Percentiles rank a stretch among this genome's conserved stretches.
These are phyloP conservation scores for Corrigiola litoralis DNA, from an alignment of 179 eudicot genomes.

Conservation along the genomic window DNA sequence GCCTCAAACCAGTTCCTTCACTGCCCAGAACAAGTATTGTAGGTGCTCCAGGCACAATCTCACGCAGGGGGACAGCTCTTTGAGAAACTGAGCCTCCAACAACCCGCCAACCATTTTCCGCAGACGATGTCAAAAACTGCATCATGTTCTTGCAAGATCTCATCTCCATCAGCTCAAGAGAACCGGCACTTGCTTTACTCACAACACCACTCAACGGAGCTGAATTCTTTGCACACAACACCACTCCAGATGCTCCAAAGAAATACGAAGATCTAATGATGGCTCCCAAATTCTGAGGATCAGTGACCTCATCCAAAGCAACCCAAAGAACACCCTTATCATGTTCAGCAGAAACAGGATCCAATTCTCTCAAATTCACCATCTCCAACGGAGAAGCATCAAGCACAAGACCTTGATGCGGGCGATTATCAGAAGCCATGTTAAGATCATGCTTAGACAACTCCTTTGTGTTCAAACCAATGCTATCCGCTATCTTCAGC, in stretches of 20 bases:
- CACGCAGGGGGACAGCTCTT: conserved; percentile 64
- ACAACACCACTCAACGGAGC: conserved; percentile 96
- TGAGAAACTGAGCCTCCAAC: conserved; percentile 83
- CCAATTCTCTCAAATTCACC: conserved; percentile 69
- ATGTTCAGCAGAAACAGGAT: conserved; percentile 41
- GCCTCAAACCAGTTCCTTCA: conserved; percentile 95
- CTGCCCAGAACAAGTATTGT: conserved; percentile 95
- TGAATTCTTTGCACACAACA: conserved; percentile 90
- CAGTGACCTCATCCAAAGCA: conserved; percentile 95
- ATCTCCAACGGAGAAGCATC: conserved; percentile 93
- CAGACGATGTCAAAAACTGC: conserved; percentile 81
- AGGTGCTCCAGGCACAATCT: conserved; percentile 60
- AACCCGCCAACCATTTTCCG: conserved; percentile 93
- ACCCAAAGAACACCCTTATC: conserved; percentile 72
- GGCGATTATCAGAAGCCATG: conserved; percentile 85
- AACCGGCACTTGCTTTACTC: conserved; percentile 98
- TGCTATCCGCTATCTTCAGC: conserved; percentile 61
- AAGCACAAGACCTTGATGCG: conserved; percentile 96
- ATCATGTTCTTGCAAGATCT: conserved; percentile 96
- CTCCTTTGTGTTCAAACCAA: conserved; percentile 57
- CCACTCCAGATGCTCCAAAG: conserved; percentile 89
- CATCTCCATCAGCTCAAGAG: conserved; percentile 83
- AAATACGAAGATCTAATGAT: conserved; percentile 85
- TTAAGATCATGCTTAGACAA: conserved; percentile 93
- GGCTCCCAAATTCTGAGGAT: conserved; percentile 97